Evolutionary conservation across 306 rosid genomes (phyloP).

Genomic region (Senna tora): DNA sequence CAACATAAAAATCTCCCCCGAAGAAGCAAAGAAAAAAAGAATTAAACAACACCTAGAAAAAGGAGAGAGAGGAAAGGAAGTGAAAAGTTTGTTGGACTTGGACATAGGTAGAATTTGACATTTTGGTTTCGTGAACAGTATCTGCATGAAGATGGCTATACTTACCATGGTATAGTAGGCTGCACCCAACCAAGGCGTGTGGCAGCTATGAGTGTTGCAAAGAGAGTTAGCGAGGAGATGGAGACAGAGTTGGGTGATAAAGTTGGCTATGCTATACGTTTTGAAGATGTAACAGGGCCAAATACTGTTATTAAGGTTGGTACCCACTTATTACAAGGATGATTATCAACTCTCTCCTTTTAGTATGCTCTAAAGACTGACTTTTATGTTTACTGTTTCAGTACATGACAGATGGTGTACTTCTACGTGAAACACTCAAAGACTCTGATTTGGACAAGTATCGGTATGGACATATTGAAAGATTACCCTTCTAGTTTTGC

Average conservation of each 20-base stretch:
- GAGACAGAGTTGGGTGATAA: slow-evolving; percentile 89
- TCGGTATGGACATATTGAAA: slow-evolving; percentile 58
- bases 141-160: slow-evolving; percentile 92
- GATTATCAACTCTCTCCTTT: slow-evolving; percentile 4
- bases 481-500: slow-evolving; percentile 6
- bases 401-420: slow-evolving; percentile 99
- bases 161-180: slow-evolving; percentile 75
- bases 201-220: slow-evolving; percentile 99
- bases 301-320: slow-evolving; percentile 81
- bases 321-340: not conserved
- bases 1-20: not conserved
- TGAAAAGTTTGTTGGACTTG: slow-evolving; percentile 11
- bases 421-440: slow-evolving; percentile 93
- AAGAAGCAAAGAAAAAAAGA: no score
- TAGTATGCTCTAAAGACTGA: slow-evolving; percentile 30
- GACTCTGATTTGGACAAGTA: slow-evolving; percentile 97
- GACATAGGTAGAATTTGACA: slow-evolving; percentile 35
- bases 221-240: slow-evolving; percentile 99
- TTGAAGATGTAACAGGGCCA: slow-evolving; percentile 98
- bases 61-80: not conserved
- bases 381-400: slow-evolving; percentile 49
- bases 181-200: slow-evolving; percentile 99
- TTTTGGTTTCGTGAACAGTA: slow-evolving; percentile 62
- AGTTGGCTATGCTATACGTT: slow-evolving; percentile 98
- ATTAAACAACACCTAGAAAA: not conserved